phyloP scores from a whole-genome alignment of 257 asterid species.

The Penstemon eatonii region DNA sequence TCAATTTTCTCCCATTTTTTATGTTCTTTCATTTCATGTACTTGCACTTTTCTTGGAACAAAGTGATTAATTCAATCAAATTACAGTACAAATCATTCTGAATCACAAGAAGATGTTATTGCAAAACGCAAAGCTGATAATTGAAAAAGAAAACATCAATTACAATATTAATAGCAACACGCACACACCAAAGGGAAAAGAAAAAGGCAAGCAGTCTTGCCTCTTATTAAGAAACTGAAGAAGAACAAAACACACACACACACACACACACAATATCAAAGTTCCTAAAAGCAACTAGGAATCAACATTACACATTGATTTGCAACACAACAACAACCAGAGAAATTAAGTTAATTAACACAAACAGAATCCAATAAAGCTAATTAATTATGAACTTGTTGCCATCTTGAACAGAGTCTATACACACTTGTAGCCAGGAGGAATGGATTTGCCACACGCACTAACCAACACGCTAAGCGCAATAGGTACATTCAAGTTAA shows the following conservation, averaged over 20 bases:
- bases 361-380: neutral
- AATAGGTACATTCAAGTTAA: constrained; percentile 68
- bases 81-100: too few species aligned
- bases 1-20: too few species aligned
- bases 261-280: neutral
- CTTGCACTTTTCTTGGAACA: too few species aligned
- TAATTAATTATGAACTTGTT: neutral
- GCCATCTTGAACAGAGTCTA: constrained; percentile 17
- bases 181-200: neutral
- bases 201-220: constrained; percentile 35
- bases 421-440: constrained; percentile 67
- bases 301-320: neutral
- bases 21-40: too few species aligned
- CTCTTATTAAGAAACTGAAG: constrained; percentile 19
- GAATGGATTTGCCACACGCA: constrained; percentile 63
- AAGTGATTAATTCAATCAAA: too few species aligned
- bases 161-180: neutral
- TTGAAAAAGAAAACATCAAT: neutral
- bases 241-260: neutral
- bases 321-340: constrained; percentile 13
- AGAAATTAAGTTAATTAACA: neutral
- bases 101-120: too few species aligned
- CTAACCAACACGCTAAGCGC: constrained; percentile 69
- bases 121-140: neutral
- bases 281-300: constrained; percentile 4